These are phyloP conservation scores for Streptanthus diversifolius DNA, from an alignment of 345 rosid species.

Conservation along the genomic window DNA sequence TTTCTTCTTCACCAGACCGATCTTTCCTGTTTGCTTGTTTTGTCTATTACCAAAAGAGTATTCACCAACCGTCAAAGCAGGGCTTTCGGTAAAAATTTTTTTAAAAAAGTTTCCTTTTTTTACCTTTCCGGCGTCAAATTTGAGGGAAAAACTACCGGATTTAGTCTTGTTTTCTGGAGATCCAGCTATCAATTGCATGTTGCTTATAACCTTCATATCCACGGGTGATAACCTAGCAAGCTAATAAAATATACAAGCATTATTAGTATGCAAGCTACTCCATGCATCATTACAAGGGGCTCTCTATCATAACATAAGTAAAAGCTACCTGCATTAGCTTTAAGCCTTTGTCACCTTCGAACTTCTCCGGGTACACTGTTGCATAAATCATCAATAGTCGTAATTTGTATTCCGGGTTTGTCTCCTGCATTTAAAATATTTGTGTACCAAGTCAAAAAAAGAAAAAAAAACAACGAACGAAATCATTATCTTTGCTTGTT, in stretches of 20 bases:
- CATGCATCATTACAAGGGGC: background rate
- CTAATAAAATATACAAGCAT: conserved; percentile 38
- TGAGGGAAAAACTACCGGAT: conserved; percentile 66
- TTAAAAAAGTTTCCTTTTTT: background rate
- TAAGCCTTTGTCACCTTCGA: conserved; percentile 85
- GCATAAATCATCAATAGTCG: conserved; percentile 91
- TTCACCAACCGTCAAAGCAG: conserved; percentile 2
- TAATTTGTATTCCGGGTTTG: conserved; percentile 72
- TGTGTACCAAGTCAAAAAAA: background rate
- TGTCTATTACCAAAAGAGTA: conserved; percentile 44
- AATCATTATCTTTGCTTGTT: background rate
- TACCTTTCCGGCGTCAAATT: conserved; percentile 83
- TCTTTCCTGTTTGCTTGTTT: conserved; percentile 83
- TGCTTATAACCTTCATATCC: conserved; percentile 72
- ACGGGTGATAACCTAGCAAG: conserved; percentile 67
- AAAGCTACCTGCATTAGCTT: conserved; percentile 86
- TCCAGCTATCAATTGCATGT: conserved; percentile 75
- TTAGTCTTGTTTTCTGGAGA: conserved; percentile 49
- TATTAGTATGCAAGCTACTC: conserved; percentile 1
- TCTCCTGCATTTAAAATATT: conserved; percentile 45
- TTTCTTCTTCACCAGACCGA: conserved; percentile 80
- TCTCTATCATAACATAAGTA: conserved; percentile 10
- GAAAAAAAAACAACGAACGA: background rate
- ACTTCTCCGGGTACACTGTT: conserved; percentile 77
- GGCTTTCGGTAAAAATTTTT: background rate